Evolutionary conservation across 2,329 filamentous ascomycete genomes (phyloP).

Genomic region (Biscogniauxia sp.): DNA sequence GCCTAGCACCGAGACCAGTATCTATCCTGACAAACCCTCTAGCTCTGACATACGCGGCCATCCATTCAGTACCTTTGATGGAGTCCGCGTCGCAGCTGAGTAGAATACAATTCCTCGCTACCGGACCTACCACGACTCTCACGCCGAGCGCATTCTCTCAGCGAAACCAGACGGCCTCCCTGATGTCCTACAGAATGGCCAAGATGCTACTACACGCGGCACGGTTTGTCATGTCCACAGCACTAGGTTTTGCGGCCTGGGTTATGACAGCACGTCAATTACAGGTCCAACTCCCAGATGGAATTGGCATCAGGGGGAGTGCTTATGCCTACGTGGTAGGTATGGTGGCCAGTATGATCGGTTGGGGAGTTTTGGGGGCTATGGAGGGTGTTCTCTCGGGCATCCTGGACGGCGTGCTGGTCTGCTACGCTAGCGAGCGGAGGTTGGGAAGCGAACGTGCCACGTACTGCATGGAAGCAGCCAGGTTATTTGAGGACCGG

Average conservation of each 20-base stretch:
- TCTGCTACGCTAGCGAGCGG: slow-evolving; percentile 92
- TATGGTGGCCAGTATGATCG: slow-evolving; percentile 87
- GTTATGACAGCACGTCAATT: slow-evolving; percentile 85
- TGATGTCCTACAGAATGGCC: slow-evolving; percentile 86
- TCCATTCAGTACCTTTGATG: slow-evolving; percentile 82
- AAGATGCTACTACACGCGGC: slow-evolving; percentile 91
- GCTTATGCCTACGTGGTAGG: slow-evolving; percentile 94
- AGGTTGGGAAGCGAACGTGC: slow-evolving; percentile 64
- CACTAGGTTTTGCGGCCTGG: slow-evolving; percentile 94
- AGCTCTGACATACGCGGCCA: slow-evolving; percentile 87
- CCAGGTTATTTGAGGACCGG: slow-evolving; percentile 75
- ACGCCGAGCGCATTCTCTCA: slow-evolving; percentile 53
- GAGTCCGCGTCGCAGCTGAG: slow-evolving; percentile 76
- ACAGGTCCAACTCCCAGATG: slow-evolving; percentile 55
- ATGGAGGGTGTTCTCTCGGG: slow-evolving; percentile 87
- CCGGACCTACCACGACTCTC: slow-evolving; percentile 71
- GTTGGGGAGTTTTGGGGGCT: slow-evolving; percentile 87
- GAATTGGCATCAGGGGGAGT: slow-evolving; percentile 66
- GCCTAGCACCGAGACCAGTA: slow-evolving; percentile 80
- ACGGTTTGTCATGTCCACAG: slow-evolving; percentile 85
- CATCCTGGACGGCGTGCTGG: slow-evolving; percentile 82
- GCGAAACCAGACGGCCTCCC: slow-evolving; percentile 44
- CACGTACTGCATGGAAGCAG: slow-evolving; percentile 89
- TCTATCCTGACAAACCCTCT: slow-evolving; percentile 86
- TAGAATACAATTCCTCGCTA: slow-evolving; percentile 77